A percentile compares a stretch with the other conserved stretches of the same genome.
Evolutionary conservation across 495 filamentous ascomycete genomes (phyloP).

Genomic region (Podospora didyma): DNA sequence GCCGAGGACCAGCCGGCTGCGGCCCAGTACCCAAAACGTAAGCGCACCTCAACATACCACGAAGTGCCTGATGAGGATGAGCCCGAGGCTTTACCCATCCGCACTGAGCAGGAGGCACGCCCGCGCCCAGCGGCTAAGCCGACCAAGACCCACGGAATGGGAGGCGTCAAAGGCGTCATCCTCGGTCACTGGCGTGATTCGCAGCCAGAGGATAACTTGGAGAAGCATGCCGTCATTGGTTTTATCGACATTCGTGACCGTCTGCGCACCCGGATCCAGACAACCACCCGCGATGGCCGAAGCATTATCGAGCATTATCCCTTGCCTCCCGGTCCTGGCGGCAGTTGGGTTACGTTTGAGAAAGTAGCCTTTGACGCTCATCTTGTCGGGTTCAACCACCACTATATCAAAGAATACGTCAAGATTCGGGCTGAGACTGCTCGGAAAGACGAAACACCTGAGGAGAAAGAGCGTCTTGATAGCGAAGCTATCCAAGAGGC

Average conservation of each 20-base stretch:
- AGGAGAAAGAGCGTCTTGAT: constrained; percentile 22
- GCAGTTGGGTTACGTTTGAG: constrained; percentile 54
- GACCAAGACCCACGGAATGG: constrained; percentile 24
- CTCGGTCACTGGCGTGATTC: constrained; percentile 55
- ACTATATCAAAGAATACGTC: constrained; percentile 53
- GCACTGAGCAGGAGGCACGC: constrained; percentile 19
- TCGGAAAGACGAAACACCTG: constrained; percentile 21
- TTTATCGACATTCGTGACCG: constrained; percentile 53
- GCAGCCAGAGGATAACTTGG: constrained; percentile 30
- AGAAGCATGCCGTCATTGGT: constrained; percentile 49
- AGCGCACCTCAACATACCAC: constrained; percentile 40
- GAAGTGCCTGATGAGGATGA: constrained; percentile 33
- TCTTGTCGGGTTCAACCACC: constrained; percentile 42
- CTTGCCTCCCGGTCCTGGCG: constrained; percentile 48
- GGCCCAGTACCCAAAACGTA: constrained; percentile 42
- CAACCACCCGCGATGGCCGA: constrained; percentile 32
- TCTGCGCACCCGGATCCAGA: constrained; percentile 48
- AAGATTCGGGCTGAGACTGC: constrained; percentile 40
- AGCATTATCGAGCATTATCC: constrained; percentile 35
- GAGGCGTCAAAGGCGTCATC: constrained; percentile 38
- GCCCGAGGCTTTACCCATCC: constrained; percentile 18
- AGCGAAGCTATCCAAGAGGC: constrained; percentile 36
- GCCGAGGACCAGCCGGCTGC: constrained; percentile 25
- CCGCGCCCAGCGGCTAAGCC: constrained; percentile 14
- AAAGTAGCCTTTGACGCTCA: constrained; percentile 47